Evolutionary conservation across 768 basidiomycete genomes (phyloP).

Genomic region (Lactarius quietus): DNA sequence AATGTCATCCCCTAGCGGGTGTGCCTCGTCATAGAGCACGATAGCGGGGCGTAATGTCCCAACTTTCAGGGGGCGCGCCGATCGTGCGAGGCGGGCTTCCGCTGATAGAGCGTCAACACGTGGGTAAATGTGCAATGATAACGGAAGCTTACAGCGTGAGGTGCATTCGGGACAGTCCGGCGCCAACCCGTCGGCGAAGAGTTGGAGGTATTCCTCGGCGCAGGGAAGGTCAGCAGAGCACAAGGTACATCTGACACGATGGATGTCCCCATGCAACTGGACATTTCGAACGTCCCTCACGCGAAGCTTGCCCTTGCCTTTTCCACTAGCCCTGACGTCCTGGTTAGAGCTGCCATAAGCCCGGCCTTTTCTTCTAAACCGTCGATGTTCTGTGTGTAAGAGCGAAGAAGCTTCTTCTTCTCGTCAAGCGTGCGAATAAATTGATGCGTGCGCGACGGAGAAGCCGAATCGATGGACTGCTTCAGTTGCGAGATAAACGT

Average conservation of each 20-base stretch:
- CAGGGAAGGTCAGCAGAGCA: conserved; percentile 82
- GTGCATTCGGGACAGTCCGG: conserved; percentile 88
- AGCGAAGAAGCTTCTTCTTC: conserved; percentile 81
- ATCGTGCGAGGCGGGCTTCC: conserved; percentile 74
- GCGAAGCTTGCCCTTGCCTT: conserved; percentile 66
- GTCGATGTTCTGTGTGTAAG: conserved; percentile 98
- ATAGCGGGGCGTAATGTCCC: conserved; percentile 92
- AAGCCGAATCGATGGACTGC: conserved; percentile 70
- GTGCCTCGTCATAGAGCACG: conserved; percentile 92
- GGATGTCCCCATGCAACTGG: conserved; percentile 93
- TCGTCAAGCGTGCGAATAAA: conserved; percentile 83
- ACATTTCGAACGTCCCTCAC: conserved; percentile 79
- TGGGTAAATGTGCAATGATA: conserved; percentile 15
- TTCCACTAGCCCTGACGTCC: conserved; percentile 47
- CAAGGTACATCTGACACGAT: conserved; percentile 80
- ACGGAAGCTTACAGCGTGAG: conserved; percentile 61
- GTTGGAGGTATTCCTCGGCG: conserved; percentile 52
- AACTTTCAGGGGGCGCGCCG: conserved; percentile 71
- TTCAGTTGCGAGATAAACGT: conserved; percentile 93
- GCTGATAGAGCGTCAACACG: conserved; percentile 40
- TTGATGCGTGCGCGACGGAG: conserved; percentile 80
- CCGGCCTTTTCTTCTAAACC: conserved; percentile 84
- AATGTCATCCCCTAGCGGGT: conserved; percentile 91
- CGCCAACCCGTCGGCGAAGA: conserved; percentile 66
- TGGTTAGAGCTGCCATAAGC: conserved; percentile 63